Evolutionary conservation across 305 asterid genomes (phyloP).

Genomic region (Petunia hybrid): DNA sequence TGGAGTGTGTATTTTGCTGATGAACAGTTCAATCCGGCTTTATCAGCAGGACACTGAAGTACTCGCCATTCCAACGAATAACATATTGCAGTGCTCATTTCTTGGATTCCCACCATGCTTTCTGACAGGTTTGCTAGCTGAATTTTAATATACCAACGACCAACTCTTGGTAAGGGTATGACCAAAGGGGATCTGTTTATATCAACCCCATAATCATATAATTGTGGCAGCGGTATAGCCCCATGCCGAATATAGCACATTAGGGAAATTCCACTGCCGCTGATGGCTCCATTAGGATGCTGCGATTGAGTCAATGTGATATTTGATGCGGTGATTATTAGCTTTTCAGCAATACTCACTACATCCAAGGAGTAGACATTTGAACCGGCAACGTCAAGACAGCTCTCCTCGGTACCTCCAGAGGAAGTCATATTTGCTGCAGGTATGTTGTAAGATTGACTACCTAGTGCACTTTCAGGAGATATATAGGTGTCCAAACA

Average conservation of each 20-base stretch:
- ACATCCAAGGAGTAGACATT: conserved; percentile 69
- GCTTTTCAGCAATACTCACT: conserved; percentile 63
- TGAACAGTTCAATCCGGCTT: conserved; percentile 88
- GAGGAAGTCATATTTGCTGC: conserved; percentile 58
- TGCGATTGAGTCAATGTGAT: conserved; percentile 51
- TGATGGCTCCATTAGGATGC: conserved; percentile 49
- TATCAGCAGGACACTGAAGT: conserved; percentile 73
- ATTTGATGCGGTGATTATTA: conserved; percentile 61
- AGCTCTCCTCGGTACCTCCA: conserved; percentile 57
- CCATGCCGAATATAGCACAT: conserved; percentile 76
- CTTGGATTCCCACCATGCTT: conserved; percentile 39
- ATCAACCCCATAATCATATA: conserved; percentile 78
- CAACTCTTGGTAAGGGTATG: conserved; percentile 73
- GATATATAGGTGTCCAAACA: conserved; percentile 58
- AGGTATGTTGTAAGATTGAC: conserved; percentile 36
- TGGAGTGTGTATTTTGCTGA: conserved; percentile 74
- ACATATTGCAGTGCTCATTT: conserved; percentile 52
- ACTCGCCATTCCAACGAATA: conserved; percentile 74
- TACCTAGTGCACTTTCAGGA: conserved; percentile 41
- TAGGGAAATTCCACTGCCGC: conserved; percentile 43
- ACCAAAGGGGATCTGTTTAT: conserved; percentile 65
- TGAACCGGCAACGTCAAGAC: conserved; percentile 55
- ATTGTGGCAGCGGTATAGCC: conserved; percentile 55
- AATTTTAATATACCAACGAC: conserved; percentile 80
- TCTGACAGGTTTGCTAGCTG: conserved; percentile 58